These are phyloP conservation scores for Penstemon barbatus DNA, from an alignment of 257 asterid species.

Conservation along the genomic window DNA sequence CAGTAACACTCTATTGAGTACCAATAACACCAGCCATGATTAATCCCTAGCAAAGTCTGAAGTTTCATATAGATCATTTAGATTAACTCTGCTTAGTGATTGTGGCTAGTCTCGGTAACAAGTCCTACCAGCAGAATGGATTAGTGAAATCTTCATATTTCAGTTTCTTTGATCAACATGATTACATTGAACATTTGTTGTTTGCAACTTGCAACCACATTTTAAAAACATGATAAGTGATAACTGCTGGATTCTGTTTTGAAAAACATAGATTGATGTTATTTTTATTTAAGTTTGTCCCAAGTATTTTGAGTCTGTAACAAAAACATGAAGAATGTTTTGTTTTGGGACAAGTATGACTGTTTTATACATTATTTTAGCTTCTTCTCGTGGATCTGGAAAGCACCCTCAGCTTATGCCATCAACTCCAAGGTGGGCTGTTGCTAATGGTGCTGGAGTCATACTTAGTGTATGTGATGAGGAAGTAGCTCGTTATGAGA, in stretches of 20 bases:
- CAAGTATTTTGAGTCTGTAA: conserved; percentile 16
- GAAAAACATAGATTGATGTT: conserved; percentile 3
- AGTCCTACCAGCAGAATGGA: conserved; percentile 2
- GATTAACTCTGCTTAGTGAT: not conserved
- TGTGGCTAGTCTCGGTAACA: conserved; percentile 3
- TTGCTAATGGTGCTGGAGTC: conserved; percentile 99
- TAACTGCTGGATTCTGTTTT: conserved; percentile 6
- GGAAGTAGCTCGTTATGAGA: conserved; percentile 97
- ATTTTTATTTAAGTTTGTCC: conserved; percentile 7
- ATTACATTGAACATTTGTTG: not conserved
- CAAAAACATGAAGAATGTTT: conserved; percentile 5
- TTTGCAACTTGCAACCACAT: conserved; percentile 4
- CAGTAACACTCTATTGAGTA: too few species aligned
- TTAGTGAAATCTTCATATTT: conserved; percentile 11
- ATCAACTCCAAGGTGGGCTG: conserved; percentile 99
- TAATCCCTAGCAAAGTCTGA: too few species aligned
- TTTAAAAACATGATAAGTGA: not conserved
- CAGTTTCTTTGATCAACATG: conserved; percentile 11
- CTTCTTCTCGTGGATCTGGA: conserved; percentile 96
- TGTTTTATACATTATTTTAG: conserved; percentile 42
- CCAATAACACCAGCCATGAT: too few species aligned
- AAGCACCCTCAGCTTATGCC: conserved; percentile 98
- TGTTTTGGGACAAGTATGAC: conserved; percentile 15
- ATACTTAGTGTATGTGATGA: conserved; percentile 98
- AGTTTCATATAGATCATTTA: too few species aligned